Base-by-base conservation (phyloP, 306 rosid species). In the Spatholobus suberectus region DNA sequence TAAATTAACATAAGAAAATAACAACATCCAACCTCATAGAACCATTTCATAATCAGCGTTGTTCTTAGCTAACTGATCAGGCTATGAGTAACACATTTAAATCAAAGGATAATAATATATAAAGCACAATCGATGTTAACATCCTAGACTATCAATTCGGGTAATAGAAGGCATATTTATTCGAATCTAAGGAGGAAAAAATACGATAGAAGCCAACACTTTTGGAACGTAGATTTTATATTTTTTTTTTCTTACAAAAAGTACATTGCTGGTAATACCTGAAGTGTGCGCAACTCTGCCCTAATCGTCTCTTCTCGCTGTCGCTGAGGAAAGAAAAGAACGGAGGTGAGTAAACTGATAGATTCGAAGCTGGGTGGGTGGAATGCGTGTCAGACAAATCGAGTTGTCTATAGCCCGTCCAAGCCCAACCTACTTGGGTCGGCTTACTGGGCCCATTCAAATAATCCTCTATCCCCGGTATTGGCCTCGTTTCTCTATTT, bases 21-120 rank as follows among this genome's bases (percentile, higher is more conserved):
- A 21, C 18, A 66, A 7, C 67, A 49, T 4, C 54, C 57, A 55
- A 75, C 51, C 6, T 0, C n/a, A 6, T 41, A 15, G 8, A 61
- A 21, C 76, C 8, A 18, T 72, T 62, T 61, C 66, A 62, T 11
- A 35, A 73, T 12, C 43, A 20, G 6, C 35, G 1, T 37, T 5
- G 3, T 52, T 66, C 18, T 40, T 2, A 75, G 47, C 62, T 82
- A 81, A 81, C 47, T 37, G 40, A 54, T 66, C 57, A 52, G 5
- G 14, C 4, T 55, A 55, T 7, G 62, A 20, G 14, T 55, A 2
- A 47, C 6, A 47, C 18, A 47, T 17, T 47, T 17, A 55, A 21
- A 20, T 18, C 59, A 4, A 52, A 52, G 59, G 26, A 18, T 7
- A n/a, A 52, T 18, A 18, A 52, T 52, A 18, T 52, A 52, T 18